Percentiles rank a stretch among this genome's conserved stretches.
Conservation (phyloP, 1,139 yeast genomes). For the Kurtzmaniella natalensis region DNA sequence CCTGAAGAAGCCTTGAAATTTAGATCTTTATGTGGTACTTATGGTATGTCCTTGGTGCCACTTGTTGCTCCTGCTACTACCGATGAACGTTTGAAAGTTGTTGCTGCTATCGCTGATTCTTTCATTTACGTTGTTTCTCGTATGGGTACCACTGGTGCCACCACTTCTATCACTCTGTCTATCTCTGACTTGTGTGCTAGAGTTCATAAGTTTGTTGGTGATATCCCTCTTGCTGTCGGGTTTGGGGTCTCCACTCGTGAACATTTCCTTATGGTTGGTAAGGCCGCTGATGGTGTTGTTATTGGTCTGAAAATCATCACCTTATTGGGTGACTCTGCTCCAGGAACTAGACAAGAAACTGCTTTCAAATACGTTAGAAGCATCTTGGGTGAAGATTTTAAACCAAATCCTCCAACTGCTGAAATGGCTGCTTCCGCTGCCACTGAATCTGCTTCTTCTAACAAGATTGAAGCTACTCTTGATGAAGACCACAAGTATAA, state of each 20-base stretch:
- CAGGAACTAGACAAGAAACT: conserved; percentile 54
- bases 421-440: conserved; percentile 22
- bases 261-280: conserved; percentile 77
- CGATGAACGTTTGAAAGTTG: conserved; percentile 73
- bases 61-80: conserved; percentile 96
- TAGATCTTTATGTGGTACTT: conserved; percentile 63
- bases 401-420: conserved; percentile 27
- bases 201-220: conserved; percentile 70
- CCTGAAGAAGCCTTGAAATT: conserved; percentile 95
- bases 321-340: conserved; percentile 58
- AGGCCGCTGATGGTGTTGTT: conserved; percentile 87
- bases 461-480: conserved; percentile 36
- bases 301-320: conserved; percentile 86
- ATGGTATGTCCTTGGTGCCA: conserved; percentile 82
- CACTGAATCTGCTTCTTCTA: conserved; percentile 11
- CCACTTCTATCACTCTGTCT: conserved; percentile 57
- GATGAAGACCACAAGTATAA: conserved; percentile 56
- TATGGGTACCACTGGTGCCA: conserved; percentile 97
- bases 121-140: conserved; percentile 93
- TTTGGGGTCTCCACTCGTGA: conserved; percentile 95
- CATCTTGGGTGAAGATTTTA: conserved; percentile 61
- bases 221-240: conserved; percentile 90
- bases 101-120: conserved; percentile 86
- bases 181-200: conserved; percentile 67
- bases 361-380: conserved; percentile 66